Evolutionary conservation across 2,329 filamentous ascomycete genomes (phyloP), one percentile per base, ranked within the genome.

Genomic region (Basipetospora chlamydospora): DNA sequence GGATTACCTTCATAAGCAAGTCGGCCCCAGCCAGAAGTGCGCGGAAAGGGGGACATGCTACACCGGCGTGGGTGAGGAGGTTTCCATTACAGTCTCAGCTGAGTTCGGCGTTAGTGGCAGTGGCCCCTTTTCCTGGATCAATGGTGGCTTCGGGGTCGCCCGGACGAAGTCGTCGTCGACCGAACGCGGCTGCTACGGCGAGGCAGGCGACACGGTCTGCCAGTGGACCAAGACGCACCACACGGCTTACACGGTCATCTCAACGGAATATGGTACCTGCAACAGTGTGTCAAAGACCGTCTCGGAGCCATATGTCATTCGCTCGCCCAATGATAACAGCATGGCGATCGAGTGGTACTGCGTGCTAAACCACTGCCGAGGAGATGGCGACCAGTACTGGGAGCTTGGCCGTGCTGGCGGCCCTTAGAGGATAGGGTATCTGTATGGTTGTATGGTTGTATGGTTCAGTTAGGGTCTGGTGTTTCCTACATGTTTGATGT

Each of bases 171-270:
- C 29, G 16, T 31, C 29, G 6, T 31, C 29, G n/a, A 31, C 29
- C 13, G 29, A 31, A 15, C 29, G 29, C 11, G 29, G 29, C 16
- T 31, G 29, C 16, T 31, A 31, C 29, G 29, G 29, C 16, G 29
- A 31, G 16, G 13, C 29, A 7, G 29, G 29, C 16, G 29, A 31
- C 29, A 31, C 29, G 10, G 29, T 31, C 12, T 31, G 29, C 29
- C 29, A 31, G 16, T 31, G 29, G 29, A 31, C 10, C 29, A 31
- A 17, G 13, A 31, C 16, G 5, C 16, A 31, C 29, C 29, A 31
- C 29, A 31, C 29, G 9, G 29, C 13, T 7, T 31, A 31, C 16
- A 31, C 29, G 16, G 29, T 31, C 9, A 16, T 9, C 5, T 15
- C 29, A 4, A 16, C 9, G 9, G 9, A 10, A 4, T 13, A 16